Evolutionary conservation across 768 basidiomycete species (phyloP), one percentile per base, ranked within the genome.

Genomic region (Steccherinum ochraceum): DNA sequence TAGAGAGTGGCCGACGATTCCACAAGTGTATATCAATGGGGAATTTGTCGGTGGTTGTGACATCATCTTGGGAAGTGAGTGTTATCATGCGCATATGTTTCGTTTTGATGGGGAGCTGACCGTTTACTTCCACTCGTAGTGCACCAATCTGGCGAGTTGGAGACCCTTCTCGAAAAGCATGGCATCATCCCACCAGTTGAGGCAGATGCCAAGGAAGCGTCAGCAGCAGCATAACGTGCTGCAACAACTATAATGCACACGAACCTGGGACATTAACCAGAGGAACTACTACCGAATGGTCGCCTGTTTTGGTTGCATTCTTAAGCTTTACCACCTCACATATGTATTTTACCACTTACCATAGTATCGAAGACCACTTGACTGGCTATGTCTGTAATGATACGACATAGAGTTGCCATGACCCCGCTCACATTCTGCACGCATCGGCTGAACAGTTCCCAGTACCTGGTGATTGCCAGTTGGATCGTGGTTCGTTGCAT

Each of bases 11-110:
- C 95, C 95, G 12, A 99, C 95, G 18, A 84, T 99, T 56, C 95
- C 95, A 11, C 95, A 99, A 65, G 67, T 99, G 12, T 99, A 95
- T 62, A 77, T 98, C 27, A 84, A 89, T 49, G 95, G 94, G 3
- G 93, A 96, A 65, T 99, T 99, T 61, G 76, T 99, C 40, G 95
- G 95, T 25, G 96, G 95, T 48, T 96, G 94, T 66, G 95, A 99
- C 70, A 97, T 99, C 58, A 70, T 97, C 19, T 67, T 97, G 23
- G 79, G 82, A 56, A 96, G 92, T 93, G 61, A 71, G 92, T 82
- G 40, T 20, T 54, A 25, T 45, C 49, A 35, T 35, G 7, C 30
- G 30, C 7, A 16, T 7, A 35, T 35, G 30, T 35, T n/a, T n/a
- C 7, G 30, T 35, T 35, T 35, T 7, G 30, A 35, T n/a, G n/a